These are phyloP conservation scores for Penicillium simplicissimum DNA, from an alignment of 495 filamentous ascomycete genomes.

Conservation along the genomic window DNA sequence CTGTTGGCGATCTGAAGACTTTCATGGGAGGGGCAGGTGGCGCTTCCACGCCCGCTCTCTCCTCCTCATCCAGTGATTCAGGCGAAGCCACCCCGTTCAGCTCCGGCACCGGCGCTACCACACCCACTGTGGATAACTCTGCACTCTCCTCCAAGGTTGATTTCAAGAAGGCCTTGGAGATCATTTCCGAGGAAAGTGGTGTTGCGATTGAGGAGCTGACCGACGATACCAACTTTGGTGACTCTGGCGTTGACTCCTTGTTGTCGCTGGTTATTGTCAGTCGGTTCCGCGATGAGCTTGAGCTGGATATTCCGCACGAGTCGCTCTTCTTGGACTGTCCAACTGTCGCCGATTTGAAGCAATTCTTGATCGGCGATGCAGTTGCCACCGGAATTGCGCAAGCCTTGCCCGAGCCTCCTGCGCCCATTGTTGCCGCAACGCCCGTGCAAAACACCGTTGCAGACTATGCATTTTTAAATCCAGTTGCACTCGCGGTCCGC, in stretches of 20 bases:
- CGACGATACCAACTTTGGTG: conserved; percentile 36
- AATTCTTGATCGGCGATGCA: neutral
- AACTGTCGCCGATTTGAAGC: conserved; percentile 38
- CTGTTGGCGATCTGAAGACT: neutral
- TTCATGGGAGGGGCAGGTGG: neutral
- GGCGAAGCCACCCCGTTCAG: neutral
- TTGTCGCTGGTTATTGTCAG: conserved; percentile 44
- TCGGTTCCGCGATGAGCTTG: conserved; percentile 39
- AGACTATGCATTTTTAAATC: neutral
- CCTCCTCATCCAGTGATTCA: neutral
- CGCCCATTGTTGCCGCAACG: too few relatives aligned
- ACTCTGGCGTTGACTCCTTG: conserved; percentile 54
- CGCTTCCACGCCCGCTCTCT: neutral
- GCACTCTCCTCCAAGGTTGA: neutral
- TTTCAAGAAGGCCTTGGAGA: conserved; percentile 11
- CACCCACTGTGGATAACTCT: neutral
- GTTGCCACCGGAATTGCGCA: neutral
- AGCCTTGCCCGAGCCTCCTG: neutral
- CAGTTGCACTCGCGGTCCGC: neutral
- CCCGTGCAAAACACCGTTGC: too few relatives aligned
- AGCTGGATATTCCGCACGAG: conserved; percentile 39
- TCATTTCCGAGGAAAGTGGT: conserved; percentile 49
- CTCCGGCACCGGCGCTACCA: neutral
- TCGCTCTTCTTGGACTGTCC: conserved; percentile 50
- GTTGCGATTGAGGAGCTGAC: conserved; percentile 41